These are phyloP conservation scores for Pterocarpus macrocarpus DNA, from an alignment of 306 rosid genomes.

Conservation along the genomic window DNA sequence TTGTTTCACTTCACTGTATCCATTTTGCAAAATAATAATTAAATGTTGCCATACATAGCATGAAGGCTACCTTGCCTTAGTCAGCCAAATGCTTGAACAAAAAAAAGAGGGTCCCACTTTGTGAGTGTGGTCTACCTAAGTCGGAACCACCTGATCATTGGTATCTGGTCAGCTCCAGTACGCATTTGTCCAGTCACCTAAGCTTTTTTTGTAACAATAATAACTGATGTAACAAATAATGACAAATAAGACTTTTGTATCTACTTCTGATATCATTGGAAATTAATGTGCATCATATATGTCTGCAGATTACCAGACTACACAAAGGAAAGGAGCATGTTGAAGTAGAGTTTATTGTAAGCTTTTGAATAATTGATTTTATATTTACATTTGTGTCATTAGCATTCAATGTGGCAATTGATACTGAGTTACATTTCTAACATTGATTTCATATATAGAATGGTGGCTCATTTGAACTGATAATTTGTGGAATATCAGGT, in stretches of 20 bases:
- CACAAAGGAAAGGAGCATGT: slow-evolving; percentile 88
- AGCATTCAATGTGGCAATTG: slow-evolving; percentile 25
- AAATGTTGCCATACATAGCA: too few relatives aligned
- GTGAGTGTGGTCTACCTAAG: too few relatives aligned
- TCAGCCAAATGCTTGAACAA: too few relatives aligned
- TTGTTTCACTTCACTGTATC: too few relatives aligned
- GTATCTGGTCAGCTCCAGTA: not conserved
- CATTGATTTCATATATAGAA: not conserved
- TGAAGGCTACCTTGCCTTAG: too few relatives aligned
- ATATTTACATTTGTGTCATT: slow-evolving; percentile 31
- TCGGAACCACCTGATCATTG: not conserved
- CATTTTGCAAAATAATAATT: too few relatives aligned
- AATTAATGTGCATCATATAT: slow-evolving; percentile 37
- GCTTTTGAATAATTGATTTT: slow-evolving; percentile 45
- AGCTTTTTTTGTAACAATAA: not conserved
- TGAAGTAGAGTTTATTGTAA: slow-evolving; percentile 96
- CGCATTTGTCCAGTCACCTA: not conserved
- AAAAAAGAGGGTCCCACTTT: too few relatives aligned
- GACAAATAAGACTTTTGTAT: slow-evolving; percentile 12
- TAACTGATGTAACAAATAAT: not conserved
- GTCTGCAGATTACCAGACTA: slow-evolving; percentile 78
- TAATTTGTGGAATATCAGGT: slow-evolving; percentile 62
- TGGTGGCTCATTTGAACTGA: slow-evolving; percentile 36
- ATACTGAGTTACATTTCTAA: slow-evolving; percentile 36
- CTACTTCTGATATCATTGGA: slow-evolving; percentile 2